Evolutionary conservation across 2,329 filamentous ascomycete species (phyloP).

Genomic region (Exophiala aquamarina): DNA sequence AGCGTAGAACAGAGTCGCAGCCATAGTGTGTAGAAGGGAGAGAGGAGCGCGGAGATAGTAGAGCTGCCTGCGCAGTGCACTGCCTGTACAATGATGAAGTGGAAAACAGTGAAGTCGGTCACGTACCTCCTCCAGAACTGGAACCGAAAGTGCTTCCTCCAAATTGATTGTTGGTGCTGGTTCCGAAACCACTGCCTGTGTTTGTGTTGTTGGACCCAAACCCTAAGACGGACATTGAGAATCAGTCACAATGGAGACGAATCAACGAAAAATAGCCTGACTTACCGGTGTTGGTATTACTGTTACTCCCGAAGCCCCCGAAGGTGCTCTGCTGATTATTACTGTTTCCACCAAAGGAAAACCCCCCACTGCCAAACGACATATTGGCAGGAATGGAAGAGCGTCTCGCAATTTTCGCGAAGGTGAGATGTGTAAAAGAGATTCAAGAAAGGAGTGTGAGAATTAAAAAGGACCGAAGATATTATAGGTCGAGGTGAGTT

Average conservation of each 20-base stretch:
- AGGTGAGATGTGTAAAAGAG: neutral
- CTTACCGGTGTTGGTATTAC: constrained; percentile 24
- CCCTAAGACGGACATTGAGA: constrained; percentile 8
- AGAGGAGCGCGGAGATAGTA: no score
- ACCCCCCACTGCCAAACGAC: constrained; percentile 27
- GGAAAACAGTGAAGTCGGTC: neutral
- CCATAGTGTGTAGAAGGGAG: no score
- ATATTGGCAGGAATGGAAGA: constrained; percentile 25
- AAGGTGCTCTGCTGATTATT: constrained; percentile 22
- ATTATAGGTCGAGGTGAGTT: constrained; percentile 1
- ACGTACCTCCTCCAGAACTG: constrained; percentile 18
- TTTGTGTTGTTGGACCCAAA: constrained; percentile 26
- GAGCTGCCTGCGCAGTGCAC: neutral
- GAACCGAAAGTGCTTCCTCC: constrained; percentile 25
- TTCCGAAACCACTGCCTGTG: neutral
- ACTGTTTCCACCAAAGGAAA: constrained; percentile 24
- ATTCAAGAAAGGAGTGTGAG: constrained; percentile 5
- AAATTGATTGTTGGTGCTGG: constrained; percentile 19
- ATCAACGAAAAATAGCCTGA: constrained; percentile 3
- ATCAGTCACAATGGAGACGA: neutral
- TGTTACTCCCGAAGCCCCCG: constrained; percentile 27
- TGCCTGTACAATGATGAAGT: neutral
- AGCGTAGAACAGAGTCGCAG: no score
- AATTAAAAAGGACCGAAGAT: constrained; percentile 9
- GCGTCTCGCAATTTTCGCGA: constrained; percentile 24